phyloP scores from a whole-genome alignment of 73 alveolate species.

The Halteria grandinella region DNA sequence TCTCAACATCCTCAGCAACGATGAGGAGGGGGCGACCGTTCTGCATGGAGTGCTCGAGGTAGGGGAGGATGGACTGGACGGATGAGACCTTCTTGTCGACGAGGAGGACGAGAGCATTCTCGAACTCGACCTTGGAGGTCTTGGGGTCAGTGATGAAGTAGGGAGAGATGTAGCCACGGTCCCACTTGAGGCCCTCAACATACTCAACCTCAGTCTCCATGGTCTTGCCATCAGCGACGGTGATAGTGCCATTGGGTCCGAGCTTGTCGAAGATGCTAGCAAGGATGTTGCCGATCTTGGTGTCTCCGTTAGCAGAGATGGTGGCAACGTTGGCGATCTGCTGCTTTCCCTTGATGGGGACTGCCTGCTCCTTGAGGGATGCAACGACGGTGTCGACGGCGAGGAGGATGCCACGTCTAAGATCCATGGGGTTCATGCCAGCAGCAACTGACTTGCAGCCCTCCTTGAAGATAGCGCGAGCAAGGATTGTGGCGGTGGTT shows the following conservation, averaged over 20 bases:
- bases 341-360: constrained; percentile 75
- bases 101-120: constrained; percentile 93
- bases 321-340: constrained; percentile 93
- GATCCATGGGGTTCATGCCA: constrained; percentile 98
- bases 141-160: constrained; percentile 97
- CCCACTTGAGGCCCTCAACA: constrained; percentile 97
- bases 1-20: constrained; percentile 97
- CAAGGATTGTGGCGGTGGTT: constrained; percentile 98
- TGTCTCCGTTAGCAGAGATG: constrained; percentile 97
- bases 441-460: constrained; percentile 98
- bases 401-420: constrained; percentile 95
- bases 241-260: constrained; percentile 98
- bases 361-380: constrained; percentile 76
- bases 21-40: constrained; percentile 87
- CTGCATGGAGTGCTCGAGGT: constrained; percentile 90
- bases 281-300: constrained; percentile 91
- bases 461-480: constrained; percentile 95
- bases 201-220: constrained; percentile 97
- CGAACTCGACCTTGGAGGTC: constrained; percentile 88
- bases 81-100: constrained; percentile 95
- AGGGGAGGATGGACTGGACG: constrained; percentile 88
- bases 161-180: constrained; percentile 98
- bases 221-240: constrained; percentile 94
- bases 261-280: constrained; percentile 94
- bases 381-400: constrained; percentile 94